Base-by-base conservation (phyloP, 169 alveolate genomes). In the Babesia bovis region DNA sequence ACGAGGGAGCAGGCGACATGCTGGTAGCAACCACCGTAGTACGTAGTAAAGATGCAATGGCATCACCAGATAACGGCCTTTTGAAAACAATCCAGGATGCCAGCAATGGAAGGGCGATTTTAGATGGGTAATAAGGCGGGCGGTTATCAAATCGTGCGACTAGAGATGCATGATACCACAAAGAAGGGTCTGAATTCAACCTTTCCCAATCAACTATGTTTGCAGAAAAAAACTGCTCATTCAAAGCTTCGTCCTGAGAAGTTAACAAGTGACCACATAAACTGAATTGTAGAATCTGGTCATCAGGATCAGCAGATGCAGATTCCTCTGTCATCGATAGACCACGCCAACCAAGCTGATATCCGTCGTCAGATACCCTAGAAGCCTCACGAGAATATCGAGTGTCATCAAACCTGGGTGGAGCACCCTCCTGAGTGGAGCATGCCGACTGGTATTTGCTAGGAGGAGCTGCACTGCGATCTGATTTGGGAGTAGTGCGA, bases 91-190 rank as follows among this genome's bases (percentile, higher is more conserved):
- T 84, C 93, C 96, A 91, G 9, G 96, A 92, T 35, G 95, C 93
- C 42, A 94, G 71, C 12, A 94, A 84, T 15, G 97, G 96, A 69
- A 90, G 66, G 19, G 96, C 94, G 58, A 93, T 94, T 66, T 90
- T 94, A 19, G 93, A 88, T 2, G 95, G 97, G 66, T 93, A 94
- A 69, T 91, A 94, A 6, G 97, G 96, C 26, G 95, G 96, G 41
- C 82, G 84, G 38, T 85, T 79, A 65, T 90, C 95, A 68, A 94
- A 91, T 30, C 94, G 63, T 17, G 95, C 95, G 23, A 94, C 96
- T 56, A 94, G 79, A 7, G 96, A 91, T 33, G 96, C 92, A 59
- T 94, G 95, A 63, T 83, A 94, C 97, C 96, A 93, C 49, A 94
- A 61, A 36, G 86, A 78, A 4, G 96, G 94, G 66, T 94, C 94